Percentiles rank a stretch among this genome's conserved stretches.
Evolutionary conservation across 1,284 basidiomycete genomes (phyloP).

Genomic region (Rhodotorula sp.): DNA sequence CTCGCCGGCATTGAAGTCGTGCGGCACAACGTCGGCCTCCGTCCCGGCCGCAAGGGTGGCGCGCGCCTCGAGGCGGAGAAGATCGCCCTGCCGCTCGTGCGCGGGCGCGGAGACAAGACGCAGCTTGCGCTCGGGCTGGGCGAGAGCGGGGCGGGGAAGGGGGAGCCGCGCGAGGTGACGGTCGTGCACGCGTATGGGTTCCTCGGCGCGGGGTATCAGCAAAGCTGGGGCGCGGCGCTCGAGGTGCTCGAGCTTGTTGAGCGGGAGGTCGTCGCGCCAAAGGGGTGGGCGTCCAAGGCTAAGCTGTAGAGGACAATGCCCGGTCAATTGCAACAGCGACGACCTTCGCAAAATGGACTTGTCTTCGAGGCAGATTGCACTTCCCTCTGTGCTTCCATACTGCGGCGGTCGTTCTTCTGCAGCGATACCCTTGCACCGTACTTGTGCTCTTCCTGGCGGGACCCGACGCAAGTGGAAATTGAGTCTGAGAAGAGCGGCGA

Average conservation of each 20-base stretch:
- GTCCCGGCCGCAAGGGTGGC: conserved; percentile 69
- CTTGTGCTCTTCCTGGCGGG: no score
- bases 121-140: neutral
- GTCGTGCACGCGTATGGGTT: conserved; percentile 75
- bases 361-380: no score
- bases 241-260: conserved; percentile 45
- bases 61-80: conserved; percentile 66
- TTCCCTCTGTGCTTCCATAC: no score
- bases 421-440: no score
- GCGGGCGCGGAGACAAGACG: neutral
- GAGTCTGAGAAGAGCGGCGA: no score
- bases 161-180: conserved; percentile 52
- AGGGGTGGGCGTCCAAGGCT: neutral
- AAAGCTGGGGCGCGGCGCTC: conserved; percentile 46
- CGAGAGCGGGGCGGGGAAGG: conserved; percentile 46
- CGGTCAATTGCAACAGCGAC: no score
- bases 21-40: conserved; percentile 66
- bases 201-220: conserved; percentile 56
- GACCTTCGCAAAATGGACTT: no score
- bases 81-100: conserved; percentile 47
- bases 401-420: no score
- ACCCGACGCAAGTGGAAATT: no score
- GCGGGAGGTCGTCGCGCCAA: neutral
- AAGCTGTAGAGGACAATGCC: conserved; percentile 3
- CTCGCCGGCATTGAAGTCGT: conserved; percentile 56